Percentiles rank a stretch among this genome's conserved stretches.
phyloP scores from a whole-genome alignment of 2,329 filamentous ascomycete species.

The Penicillium glabrum region DNA sequence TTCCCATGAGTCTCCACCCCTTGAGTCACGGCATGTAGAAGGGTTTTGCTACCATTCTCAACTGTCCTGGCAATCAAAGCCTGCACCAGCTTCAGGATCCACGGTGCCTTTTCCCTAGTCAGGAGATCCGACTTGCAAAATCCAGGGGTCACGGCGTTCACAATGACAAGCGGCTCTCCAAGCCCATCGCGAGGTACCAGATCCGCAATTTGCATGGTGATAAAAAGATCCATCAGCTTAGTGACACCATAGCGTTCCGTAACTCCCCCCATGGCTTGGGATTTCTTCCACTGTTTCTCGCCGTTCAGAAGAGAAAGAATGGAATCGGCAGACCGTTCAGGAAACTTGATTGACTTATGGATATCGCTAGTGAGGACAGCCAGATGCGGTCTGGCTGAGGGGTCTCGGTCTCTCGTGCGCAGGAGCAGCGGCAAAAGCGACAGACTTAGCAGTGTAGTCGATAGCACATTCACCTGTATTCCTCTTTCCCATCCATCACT shows the following conservation, averaged over 20 bases:
- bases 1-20: slow-evolving; percentile 9
- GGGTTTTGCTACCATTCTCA: slow-evolving; percentile 12
- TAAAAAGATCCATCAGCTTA: slow-evolving; percentile 14
- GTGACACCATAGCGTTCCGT: slow-evolving; percentile 14
- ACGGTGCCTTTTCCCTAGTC: slow-evolving; percentile 12
- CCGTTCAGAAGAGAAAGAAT: not conserved
- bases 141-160: slow-evolving; percentile 26
- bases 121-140: slow-evolving; percentile 21
- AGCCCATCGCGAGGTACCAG: slow-evolving; percentile 7
- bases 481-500: slow-evolving; percentile 23
- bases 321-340: slow-evolving; percentile 9
- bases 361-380: slow-evolving; percentile 23
- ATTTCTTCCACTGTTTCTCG: not conserved
- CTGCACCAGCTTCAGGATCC: slow-evolving; percentile 10
- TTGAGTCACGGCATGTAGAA: slow-evolving; percentile 5
- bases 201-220: slow-evolving; percentile 7
- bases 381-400: slow-evolving; percentile 15
- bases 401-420: slow-evolving; percentile 3
- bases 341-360: slow-evolving; percentile 19
- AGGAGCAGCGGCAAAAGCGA: slow-evolving; percentile 17
- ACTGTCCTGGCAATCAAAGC: slow-evolving; percentile 6
- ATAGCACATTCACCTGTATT: slow-evolving; percentile 28
- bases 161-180: slow-evolving; percentile 11
- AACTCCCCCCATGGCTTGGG: not conserved
- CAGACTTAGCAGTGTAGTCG: slow-evolving; percentile 23